These are phyloP conservation scores for Microthyrium microscopicum DNA, from an alignment of 2,329 filamentous ascomycete species.

Conservation along the genomic window DNA sequence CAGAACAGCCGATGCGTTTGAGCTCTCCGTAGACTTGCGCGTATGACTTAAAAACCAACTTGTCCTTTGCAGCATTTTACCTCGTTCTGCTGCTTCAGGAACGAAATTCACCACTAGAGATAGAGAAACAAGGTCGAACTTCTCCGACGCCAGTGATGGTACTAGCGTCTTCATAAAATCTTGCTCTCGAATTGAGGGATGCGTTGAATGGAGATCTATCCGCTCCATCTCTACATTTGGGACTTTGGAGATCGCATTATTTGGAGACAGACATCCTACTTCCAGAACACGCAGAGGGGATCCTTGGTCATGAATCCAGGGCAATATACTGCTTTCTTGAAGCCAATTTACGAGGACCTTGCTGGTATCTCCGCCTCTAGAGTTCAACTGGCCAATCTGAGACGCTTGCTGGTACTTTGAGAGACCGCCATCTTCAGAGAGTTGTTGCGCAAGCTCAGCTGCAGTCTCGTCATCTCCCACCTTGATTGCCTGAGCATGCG, in stretches of 20 bases:
- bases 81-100: slow-evolving; percentile 55
- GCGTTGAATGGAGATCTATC: slow-evolving; percentile 84
- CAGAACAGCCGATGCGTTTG: too few species aligned
- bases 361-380: slow-evolving; percentile 48
- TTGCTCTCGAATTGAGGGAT: slow-evolving; percentile 63
- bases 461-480: slow-evolving; percentile 24
- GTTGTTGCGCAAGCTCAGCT: slow-evolving; percentile 28
- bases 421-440: slow-evolving; percentile 41
- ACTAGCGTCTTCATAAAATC: slow-evolving; percentile 86
- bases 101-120: slow-evolving; percentile 93
- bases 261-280: slow-evolving; percentile 69
- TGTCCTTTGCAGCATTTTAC: slow-evolving; percentile 71
- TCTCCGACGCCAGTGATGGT: slow-evolving; percentile 38
- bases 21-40: slow-evolving; percentile 3
- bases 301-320: slow-evolving; percentile 6
- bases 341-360: slow-evolving; percentile 44
- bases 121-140: slow-evolving; percentile 80
- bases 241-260: slow-evolving; percentile 68
- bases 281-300: slow-evolving; percentile 55
- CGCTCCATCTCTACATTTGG: slow-evolving; percentile 55
- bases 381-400: slow-evolving; percentile 41
- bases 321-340: slow-evolving; percentile 12
- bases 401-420: slow-evolving; percentile 45
- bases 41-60: slow-evolving; percentile 45
- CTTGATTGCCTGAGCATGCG: slow-evolving; percentile 33